Base-by-base conservation (phyloP, 1,139 yeast species). In the Pneumocystis oryctolagi region DNA sequence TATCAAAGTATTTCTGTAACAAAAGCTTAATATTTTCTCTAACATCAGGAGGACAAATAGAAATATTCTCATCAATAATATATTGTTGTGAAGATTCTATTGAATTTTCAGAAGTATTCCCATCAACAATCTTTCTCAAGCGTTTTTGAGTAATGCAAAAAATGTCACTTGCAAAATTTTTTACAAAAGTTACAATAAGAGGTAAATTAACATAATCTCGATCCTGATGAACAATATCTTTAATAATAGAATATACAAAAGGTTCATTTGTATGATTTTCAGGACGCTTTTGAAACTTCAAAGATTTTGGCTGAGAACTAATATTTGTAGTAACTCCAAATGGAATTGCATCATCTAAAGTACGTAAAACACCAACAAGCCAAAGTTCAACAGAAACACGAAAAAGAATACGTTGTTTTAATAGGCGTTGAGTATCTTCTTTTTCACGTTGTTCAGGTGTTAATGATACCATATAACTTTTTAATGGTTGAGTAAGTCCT, bases 381-480 rank as follows among this genome's bases (percentile, higher is more conserved):
- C 82, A 78, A 60, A 87, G 77, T 70, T 89, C 96, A 53, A 82
- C 79, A 18, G 85, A 69, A 1, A 87, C 68, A 47, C 84, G 77
- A 4, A 86, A 67, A 39, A 84, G 74, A 30, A 77, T 76, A 68
- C 81, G 80, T 66, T 83, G 83, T 59, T 77, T 62, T 12, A 58
- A 39, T 18, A 68, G 25, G 53, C 82, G 73, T 1, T 75, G 74
- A 5, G 73, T 69, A 34, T 78, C 81, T 39, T 80, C 84, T 65
- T 80, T 80, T 18, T 75, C 80, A 5, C 72, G 67, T 12, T 71
- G 71, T 53, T 73, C 73, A 5, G 68, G 63, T 1, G 73, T 67
- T 31, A 76, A 74, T 4, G 70, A 64, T n/a, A 73, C 75, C 3
- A 71, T 64, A 0, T 70, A 70, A 0, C 67, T 67, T 40, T 70